Evolutionary conservation across 2,329 filamentous ascomycete species (phyloP).

Genomic region (Colletotrichum camelliae): DNA sequence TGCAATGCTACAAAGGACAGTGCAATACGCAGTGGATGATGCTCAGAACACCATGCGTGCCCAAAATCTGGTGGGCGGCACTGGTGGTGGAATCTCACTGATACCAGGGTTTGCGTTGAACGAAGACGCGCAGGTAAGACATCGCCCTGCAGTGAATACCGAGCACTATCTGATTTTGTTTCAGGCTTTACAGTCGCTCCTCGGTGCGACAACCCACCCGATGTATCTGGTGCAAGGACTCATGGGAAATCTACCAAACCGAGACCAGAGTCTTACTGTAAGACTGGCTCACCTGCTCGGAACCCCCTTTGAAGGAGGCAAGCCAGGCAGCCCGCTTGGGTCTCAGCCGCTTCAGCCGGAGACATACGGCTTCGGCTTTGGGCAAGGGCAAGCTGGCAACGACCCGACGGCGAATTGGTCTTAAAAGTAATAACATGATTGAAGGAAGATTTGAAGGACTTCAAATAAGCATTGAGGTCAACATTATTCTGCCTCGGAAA

Average conservation of each 20-base stretch:
- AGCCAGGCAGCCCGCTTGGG: constrained; percentile 15
- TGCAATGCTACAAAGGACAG: constrained; percentile 13
- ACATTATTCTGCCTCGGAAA: not conserved
- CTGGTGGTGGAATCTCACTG: not conserved
- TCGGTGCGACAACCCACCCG: constrained; percentile 12
- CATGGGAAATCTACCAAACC: constrained; percentile 19
- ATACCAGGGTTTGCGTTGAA: not conserved
- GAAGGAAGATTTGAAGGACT: not conserved
- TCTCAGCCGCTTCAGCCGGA: constrained; percentile 18
- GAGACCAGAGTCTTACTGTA: constrained; percentile 10
- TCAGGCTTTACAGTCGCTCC: constrained; percentile 6
- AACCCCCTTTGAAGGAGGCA: constrained; percentile 7
- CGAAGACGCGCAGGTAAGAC: constrained; percentile 13
- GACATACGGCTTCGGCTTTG: constrained; percentile 20
- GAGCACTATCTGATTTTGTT: not conserved
- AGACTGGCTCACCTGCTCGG: constrained; percentile 12
- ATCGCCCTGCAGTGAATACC: not conserved
- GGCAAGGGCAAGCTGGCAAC: constrained; percentile 11
- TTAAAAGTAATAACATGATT: not conserved
- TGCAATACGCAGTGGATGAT: constrained; percentile 7
- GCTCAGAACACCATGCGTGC: constrained; percentile 4
- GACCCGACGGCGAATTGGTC: constrained; percentile 16
- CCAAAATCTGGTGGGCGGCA: not conserved
- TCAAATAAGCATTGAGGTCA: not conserved
- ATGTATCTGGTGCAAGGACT: constrained; percentile 21